Base-by-base conservation (phyloP, 2,329 filamentous ascomycete genomes). In the Achaetomium macrosporum region DNA sequence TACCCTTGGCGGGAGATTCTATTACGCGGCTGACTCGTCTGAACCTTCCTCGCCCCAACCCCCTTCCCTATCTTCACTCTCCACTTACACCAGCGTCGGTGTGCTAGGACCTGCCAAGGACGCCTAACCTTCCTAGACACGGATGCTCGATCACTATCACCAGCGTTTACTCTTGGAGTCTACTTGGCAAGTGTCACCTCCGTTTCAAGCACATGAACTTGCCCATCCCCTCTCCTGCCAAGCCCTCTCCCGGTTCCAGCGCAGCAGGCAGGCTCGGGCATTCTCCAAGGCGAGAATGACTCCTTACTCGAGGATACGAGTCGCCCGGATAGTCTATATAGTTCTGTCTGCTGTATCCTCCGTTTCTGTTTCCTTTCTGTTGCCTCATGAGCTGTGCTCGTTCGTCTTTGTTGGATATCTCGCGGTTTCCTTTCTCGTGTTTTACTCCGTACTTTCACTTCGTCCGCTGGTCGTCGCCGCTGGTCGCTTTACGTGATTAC, bases 371-470 rank as follows among this genome's bases (percentile, higher is more conserved):
- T 49, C 47, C 42, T 42, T 43, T 49, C 29, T 41, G 39, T 47
- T 46, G 7, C 42, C 51, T 43, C 57, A 56, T 58, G 59, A 70
- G 68, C 68, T 69, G 67, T 61, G 68, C 67, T 70, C 68, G 60
- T 59, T 55, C 35, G 35, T 63, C 41, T 17, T 42, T 19, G 19
- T 47, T 35, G 13, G 35, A 29, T 51, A 50, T 47, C 36, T 51
- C 17, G 62, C 56, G 33, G 47, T 57, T 61, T 59, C 25, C 15
- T 50, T 50, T 40, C 42, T 39, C 17, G 63, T 60, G 59, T 63
- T 56, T 62, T 48, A 57, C 58, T 63, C 58, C 56, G 47, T 60
- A 25, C 35, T 45, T 59, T 49, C 56, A 47, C 17, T 60, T 63
- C 60, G 60, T 60, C 55, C 66, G 67, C 65, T 67, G 63, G 64